Evolutionary conservation across 768 basidiomycete genomes (phyloP).

Genomic region (Trametes punicea): DNA sequence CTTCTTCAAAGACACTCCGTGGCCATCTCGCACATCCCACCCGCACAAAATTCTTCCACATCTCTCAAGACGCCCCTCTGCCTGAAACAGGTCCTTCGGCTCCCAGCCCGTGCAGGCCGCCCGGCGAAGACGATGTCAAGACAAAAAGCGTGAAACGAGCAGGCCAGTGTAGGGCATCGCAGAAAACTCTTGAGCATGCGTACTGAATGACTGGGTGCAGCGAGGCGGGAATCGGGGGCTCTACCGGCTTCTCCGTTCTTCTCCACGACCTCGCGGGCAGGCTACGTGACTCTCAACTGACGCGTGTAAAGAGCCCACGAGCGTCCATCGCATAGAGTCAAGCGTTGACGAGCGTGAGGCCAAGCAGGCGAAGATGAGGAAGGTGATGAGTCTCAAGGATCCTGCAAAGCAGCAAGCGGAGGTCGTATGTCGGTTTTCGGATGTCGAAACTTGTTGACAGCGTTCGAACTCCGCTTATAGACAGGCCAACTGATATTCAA

Average conservation of each 20-base stretch:
- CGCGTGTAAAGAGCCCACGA: not conserved
- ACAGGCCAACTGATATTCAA: no score
- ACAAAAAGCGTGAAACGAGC: no score
- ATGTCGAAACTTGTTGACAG: not conserved
- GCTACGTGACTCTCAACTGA: not conserved
- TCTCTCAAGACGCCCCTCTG: not conserved
- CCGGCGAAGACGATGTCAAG: not conserved
- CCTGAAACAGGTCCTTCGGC: not conserved
- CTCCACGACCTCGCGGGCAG: not conserved
- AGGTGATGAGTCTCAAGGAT: not conserved
- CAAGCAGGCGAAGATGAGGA: not conserved
- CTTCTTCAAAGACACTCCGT: not conserved
- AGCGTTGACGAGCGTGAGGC: not conserved
- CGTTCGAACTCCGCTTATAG: not conserved
- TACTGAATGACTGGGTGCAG: no score
- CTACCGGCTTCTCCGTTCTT: no score
- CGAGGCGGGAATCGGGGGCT: no score
- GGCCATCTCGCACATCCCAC: constrained; percentile 2
- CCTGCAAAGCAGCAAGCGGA: not conserved
- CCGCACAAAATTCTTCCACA: constrained; percentile 1
- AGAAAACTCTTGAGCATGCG: not conserved
- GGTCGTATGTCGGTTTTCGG: constrained; percentile 1
- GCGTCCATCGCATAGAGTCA: not conserved
- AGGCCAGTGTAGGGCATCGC: no score
- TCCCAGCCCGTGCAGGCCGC: not conserved